Conservation (phyloP, 495 filamentous ascomycete genomes). For the Penicillium daleae region DNA sequence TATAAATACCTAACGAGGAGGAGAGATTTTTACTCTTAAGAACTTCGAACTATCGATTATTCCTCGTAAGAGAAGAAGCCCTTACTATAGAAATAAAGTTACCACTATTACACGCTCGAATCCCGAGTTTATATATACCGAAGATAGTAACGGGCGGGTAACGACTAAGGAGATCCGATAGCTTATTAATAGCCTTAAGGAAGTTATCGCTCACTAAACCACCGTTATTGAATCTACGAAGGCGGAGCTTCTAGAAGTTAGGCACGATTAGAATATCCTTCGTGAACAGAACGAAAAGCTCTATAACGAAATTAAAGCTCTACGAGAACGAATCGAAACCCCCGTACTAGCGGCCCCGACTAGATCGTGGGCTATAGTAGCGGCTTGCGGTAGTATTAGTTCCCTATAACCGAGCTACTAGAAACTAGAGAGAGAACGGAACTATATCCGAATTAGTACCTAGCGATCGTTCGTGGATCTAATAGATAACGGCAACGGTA, state of each 20-base stretch:
- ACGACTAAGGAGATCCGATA: no score
- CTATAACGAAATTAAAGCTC: not conserved
- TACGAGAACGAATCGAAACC: not conserved
- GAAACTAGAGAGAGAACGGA: not conserved
- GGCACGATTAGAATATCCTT: conserved; percentile 10
- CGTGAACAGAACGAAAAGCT: conserved; percentile 15
- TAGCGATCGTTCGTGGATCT: not conserved
- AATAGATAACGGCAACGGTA: conserved; percentile 1
- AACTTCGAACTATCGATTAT: no score
- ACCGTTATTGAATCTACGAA: not conserved
- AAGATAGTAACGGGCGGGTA: no score
- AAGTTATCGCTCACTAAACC: not conserved
- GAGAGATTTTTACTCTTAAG: no score
- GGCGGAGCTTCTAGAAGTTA: conserved; percentile 7
- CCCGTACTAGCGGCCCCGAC: not conserved
- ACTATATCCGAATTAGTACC: not conserved
- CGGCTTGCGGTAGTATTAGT: no score
- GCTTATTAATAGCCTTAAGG: not conserved
- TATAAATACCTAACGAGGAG: no score
- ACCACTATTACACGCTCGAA: no score
- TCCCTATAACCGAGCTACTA: not conserved
- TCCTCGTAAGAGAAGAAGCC: no score
- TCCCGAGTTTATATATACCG: no score
- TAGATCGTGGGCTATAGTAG: conserved; percentile 2
- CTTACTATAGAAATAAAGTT: no score